These are phyloP conservation scores for Capsella rubella DNA, from an alignment of 441 rosid genomes.

Conservation along the genomic window DNA sequence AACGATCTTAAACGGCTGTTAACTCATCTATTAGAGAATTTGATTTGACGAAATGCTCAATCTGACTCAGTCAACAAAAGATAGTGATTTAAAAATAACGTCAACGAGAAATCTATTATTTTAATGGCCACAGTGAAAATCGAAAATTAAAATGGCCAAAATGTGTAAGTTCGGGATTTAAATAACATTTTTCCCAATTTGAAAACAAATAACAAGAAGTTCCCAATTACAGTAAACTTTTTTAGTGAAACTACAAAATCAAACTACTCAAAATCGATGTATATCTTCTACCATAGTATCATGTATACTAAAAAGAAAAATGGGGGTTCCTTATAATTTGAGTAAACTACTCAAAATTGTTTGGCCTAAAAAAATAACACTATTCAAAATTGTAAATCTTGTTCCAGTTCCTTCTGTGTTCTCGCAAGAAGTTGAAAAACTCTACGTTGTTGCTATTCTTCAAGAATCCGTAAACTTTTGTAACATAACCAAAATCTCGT, in stretches of 20 bases:
- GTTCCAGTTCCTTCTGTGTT: conserved; percentile 37
- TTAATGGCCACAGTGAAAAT: too few species aligned
- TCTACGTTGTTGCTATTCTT: conserved; percentile 40
- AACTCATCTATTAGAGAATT: too few species aligned
- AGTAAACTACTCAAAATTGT: conserved; percentile 12
- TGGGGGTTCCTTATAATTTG: background rate
- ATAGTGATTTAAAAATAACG: too few species aligned
- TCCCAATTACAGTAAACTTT: background rate
- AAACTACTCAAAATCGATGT: background rate
- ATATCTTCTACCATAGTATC: background rate
- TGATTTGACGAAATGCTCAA: too few species aligned
- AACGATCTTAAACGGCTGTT: too few species aligned
- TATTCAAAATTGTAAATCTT: conserved; percentile 28
- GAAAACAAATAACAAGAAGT: too few species aligned
- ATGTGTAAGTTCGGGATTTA: too few species aligned
- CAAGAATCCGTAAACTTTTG: conserved; percentile 45
- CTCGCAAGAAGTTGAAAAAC: conserved; percentile 35
- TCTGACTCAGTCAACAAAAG: too few species aligned
- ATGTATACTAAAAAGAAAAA: conserved; percentile 5
- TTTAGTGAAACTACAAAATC: background rate
- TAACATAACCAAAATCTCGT: conserved; percentile 56
- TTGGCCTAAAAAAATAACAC: background rate
- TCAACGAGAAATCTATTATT: too few species aligned
- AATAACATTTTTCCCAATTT: too few species aligned
- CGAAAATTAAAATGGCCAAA: too few species aligned